Conservation (phyloP, 345 rosid genomes). For the Arabis hirsuta region DNA sequence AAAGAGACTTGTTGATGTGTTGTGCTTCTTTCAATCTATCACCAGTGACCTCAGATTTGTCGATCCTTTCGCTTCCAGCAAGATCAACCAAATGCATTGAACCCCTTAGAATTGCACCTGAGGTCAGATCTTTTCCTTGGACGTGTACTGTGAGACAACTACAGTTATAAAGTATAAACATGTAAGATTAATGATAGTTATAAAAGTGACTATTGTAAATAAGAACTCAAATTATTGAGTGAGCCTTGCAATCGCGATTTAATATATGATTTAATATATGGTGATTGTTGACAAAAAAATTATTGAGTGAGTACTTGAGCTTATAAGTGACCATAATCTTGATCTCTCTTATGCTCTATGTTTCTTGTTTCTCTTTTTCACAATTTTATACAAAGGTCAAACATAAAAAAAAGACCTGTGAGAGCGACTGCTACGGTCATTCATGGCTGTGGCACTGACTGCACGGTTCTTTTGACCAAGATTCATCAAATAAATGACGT, state of each 20-base stretch:
- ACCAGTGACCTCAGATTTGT: constrained; percentile 92
- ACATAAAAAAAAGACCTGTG: constrained; percentile 66
- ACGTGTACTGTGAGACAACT: constrained; percentile 96
- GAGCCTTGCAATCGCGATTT: no score
- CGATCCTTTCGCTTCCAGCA: constrained; percentile 95
- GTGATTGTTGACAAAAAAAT: no score
- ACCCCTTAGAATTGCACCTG: constrained; percentile 71
- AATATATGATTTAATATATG: no score
- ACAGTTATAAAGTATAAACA: constrained; percentile 38
- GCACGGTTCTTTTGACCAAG: constrained; percentile 89
- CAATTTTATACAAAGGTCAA: not conserved
- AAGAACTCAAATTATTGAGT: no score
- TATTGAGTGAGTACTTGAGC: no score
- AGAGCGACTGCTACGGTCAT: constrained; percentile 96
- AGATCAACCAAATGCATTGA: constrained; percentile 96
- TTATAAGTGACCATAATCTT: no score
- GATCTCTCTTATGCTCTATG: no score
- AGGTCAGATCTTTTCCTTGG: constrained; percentile 79
- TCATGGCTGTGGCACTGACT: constrained; percentile 82
- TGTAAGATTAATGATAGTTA: constrained; percentile 24
- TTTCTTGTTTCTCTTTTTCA: no score
- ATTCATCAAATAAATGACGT: constrained; percentile 85
- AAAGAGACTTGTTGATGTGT: constrained; percentile 85
- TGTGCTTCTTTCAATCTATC: constrained; percentile 93
- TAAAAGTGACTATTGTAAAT: not conserved